Base-by-base conservation (phyloP, 1,284 basidiomycete genomes). In the Mycena citricolor region DNA sequence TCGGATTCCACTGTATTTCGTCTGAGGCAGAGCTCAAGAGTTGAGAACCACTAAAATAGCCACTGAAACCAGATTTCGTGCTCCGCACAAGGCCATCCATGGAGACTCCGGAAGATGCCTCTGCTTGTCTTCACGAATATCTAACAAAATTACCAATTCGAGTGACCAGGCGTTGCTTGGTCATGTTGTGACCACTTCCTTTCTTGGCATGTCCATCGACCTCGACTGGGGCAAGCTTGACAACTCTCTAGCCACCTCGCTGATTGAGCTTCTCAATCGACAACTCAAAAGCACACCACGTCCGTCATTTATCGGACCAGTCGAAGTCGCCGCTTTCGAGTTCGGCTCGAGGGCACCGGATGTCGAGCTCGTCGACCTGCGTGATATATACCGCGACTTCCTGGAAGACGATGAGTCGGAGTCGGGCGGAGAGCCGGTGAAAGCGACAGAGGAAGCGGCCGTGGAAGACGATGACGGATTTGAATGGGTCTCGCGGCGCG, bases 381-480 rank as follows among this genome's bases (percentile, higher is more conserved):
- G 91, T 36, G 94, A 98, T 69, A 91, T 98, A 44, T 93, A 95
- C 69, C 83, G 84, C 29, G 94, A 95, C 61, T 98, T 98, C 60
- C 73, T 91, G 40, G 86, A 92, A 52, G 86, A 86, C 47, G 87
- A 91, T 55, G 82, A 86, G 2, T 76, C 77, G 0, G 67, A 74
- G 7, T 60, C 66, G 16, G 68, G 69, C 21, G 62, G 64, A 31
- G 73, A 70, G 8, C 69, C 74, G 6, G 67, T 75, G 24, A 81
- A 80, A 60, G 75, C 71, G 11, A 74, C 77, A 1, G 77, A 79
- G 55, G 70, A 73, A 20, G 64, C 47, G 56, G 57, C 24, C n/a
- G 64, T 60, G 17, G 65, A 65, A 22, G 79, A 79, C 20, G 78
- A 80, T 12, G 81, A 83, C 14, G 84, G 77, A 20, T 90, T 80